Conservation (phyloP, 495 filamentous ascomycete species). For the Penicillium canariense region DNA sequence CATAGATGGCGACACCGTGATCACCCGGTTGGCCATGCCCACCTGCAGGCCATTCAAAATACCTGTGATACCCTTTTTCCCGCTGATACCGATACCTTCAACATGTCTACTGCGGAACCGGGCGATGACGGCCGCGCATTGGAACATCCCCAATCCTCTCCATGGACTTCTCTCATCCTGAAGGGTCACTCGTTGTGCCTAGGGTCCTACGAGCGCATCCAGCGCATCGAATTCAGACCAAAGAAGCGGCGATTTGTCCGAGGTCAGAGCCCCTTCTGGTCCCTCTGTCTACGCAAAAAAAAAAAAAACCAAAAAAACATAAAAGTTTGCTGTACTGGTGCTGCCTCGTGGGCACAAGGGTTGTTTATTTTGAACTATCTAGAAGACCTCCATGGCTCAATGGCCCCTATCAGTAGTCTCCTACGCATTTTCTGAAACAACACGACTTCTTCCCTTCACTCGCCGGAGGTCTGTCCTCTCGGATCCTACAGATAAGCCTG, state of each 20-base stretch:
- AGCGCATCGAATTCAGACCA: not conserved
- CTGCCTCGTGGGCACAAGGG: too few species aligned
- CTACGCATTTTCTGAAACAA: too few species aligned
- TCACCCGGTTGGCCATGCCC: not conserved
- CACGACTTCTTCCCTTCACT: too few species aligned
- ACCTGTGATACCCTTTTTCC: constrained; percentile 1
- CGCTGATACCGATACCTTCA: not conserved
- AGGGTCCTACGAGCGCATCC: not conserved
- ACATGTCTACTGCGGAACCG: not conserved
- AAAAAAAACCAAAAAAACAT: too few species aligned
- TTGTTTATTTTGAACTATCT: too few species aligned
- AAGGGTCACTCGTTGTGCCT: not conserved
- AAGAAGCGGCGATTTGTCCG: not conserved
- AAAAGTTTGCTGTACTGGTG: not conserved
- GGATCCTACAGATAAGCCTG: too few species aligned
- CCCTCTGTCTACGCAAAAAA: not conserved
- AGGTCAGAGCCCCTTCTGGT: not conserved
- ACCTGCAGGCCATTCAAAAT: not conserved
- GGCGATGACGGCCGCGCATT: not conserved
- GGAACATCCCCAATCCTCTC: too few species aligned
- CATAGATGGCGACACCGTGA: too few species aligned
- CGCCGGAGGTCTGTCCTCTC: too few species aligned
- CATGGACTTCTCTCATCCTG: not conserved
- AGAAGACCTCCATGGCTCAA: too few species aligned
- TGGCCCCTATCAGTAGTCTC: too few species aligned